Percentiles rank a stretch among this genome's conserved stretches.
phyloP scores from a whole-genome alignment of 306 rosid genomes.

The Delonix regia region DNA sequence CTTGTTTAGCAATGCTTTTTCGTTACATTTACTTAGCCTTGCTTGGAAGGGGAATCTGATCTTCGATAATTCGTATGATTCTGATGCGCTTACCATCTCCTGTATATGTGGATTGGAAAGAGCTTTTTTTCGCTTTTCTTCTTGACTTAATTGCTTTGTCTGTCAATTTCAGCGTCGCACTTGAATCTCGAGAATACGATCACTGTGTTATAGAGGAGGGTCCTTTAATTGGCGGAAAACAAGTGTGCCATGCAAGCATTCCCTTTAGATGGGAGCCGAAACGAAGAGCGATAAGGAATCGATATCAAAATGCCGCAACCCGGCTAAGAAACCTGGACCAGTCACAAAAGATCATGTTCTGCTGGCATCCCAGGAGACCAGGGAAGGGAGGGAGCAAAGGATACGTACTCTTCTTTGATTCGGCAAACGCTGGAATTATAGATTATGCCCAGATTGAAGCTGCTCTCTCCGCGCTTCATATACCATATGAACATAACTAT shows the following conservation, averaged over 20 bases:
- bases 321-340: slow-evolving; percentile 53
- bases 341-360: slow-evolving; percentile 70
- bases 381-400: slow-evolving; percentile 62
- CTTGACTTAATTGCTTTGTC: neutral
- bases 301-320: slow-evolving; percentile 46
- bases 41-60: neutral
- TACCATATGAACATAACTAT: slow-evolving; percentile 61
- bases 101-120: neutral
- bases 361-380: slow-evolving; percentile 57
- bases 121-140: neutral
- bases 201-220: neutral
- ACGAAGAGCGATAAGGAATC: neutral
- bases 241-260: neutral
- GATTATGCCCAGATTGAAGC: slow-evolving; percentile 64
- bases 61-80: neutral
- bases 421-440: slow-evolving; percentile 49
- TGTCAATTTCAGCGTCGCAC: neutral
- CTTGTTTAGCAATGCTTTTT: neutral
- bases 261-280: slow-evolving; percentile 17
- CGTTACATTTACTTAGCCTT: neutral
- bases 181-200: neutral
- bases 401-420: slow-evolving; percentile 65
- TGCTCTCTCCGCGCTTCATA: slow-evolving; percentile 61
- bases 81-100: neutral
- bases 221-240: neutral